Evolutionary conservation across 352 stramenopile species (phyloP).

Genomic region (Phytophthora multivora): DNA sequence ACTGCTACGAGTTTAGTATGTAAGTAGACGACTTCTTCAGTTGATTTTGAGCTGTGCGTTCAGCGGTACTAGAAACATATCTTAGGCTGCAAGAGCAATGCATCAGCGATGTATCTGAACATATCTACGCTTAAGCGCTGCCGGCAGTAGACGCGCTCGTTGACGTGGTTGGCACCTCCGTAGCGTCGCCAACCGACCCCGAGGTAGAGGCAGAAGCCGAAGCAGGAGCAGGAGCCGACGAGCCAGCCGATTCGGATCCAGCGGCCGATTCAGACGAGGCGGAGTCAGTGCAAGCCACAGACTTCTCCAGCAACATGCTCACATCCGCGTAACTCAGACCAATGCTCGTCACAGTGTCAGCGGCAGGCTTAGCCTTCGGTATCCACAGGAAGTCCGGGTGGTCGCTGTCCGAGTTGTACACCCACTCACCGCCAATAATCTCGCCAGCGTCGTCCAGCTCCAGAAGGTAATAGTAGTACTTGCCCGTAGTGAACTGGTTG

Average conservation of each 20-base stretch:
- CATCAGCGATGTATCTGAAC: neutral
- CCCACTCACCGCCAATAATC: conserved; percentile 49
- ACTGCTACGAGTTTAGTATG: no score
- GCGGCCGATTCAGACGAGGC: neutral
- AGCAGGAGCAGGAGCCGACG: neutral
- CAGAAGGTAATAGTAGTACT: conserved; percentile 48
- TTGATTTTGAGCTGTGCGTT: neutral
- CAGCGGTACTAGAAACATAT: neutral
- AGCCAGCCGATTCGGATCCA: neutral
- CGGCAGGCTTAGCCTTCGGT: conserved; percentile 24
- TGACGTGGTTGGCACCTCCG: conserved; percentile 1
- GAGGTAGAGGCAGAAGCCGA: neutral
- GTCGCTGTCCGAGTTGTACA: conserved; percentile 33
- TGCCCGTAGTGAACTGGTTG: conserved; percentile 24
- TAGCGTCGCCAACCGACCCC: neutral
- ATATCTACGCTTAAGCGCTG: neutral
- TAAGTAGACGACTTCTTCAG: no score
- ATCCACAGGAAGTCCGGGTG: conserved; percentile 53
- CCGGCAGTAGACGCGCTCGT: conserved; percentile 12
- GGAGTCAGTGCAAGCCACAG: conserved; percentile 14
- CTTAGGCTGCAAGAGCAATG: neutral
- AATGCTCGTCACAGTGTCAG: conserved; percentile 23
- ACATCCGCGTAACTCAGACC: conserved; percentile 27
- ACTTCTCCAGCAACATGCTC: conserved; percentile 24
- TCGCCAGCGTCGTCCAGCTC: conserved; percentile 34